phyloP scores from a whole-genome alignment of 2,329 filamentous ascomycete species.

The Tolypocladium ophioglossoides region DNA sequence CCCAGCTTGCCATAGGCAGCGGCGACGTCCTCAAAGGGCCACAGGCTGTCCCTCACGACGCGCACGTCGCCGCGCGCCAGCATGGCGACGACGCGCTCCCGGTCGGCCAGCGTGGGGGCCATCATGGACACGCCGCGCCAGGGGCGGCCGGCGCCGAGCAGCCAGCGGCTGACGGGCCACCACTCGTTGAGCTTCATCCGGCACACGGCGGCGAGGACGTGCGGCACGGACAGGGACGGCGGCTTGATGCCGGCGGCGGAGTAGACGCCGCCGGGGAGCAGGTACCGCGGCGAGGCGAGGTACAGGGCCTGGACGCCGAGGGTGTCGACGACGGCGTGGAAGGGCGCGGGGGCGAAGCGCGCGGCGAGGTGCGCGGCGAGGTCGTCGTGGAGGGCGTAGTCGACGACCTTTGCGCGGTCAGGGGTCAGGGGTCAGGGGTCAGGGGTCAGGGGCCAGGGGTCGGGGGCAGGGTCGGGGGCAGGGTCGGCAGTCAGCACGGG shows the following conservation, averaged over 20 bases:
- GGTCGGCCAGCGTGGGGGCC: slow-evolving; percentile 19
- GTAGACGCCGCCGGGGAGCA: slow-evolving; percentile 26
- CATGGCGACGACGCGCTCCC: slow-evolving; percentile 22
- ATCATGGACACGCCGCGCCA: slow-evolving; percentile 24
- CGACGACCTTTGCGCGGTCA: slow-evolving; percentile 21
- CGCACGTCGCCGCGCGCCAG: slow-evolving; percentile 22
- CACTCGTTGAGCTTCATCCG: slow-evolving; percentile 27
- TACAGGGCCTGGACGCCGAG: slow-evolving; percentile 38
- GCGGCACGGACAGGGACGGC: slow-evolving; percentile 17
- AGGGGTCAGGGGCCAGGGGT: no score
- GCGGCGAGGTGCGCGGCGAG: slow-evolving; percentile 23
- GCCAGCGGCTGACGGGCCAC: slow-evolving; percentile 22
- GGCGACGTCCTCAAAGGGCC: slow-evolving; percentile 23
- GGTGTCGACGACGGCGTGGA: slow-evolving; percentile 38
- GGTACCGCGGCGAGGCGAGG: slow-evolving; percentile 24
- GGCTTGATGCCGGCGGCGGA: slow-evolving; percentile 30
- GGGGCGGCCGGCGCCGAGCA: slow-evolving; percentile 26
- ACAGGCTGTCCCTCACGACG: slow-evolving; percentile 25
- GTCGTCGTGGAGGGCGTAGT: slow-evolving; percentile 26
- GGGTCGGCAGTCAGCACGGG: no score
- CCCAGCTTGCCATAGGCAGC: slow-evolving; percentile 24
- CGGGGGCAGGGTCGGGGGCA: no score
- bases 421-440: no score
- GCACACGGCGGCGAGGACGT: slow-evolving; percentile 18
- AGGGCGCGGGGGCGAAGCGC: slow-evolving; percentile 17